Evolutionary conservation across 2,329 filamentous ascomycete species (phyloP), one percentile per base, ranked within the genome.

Genomic region (Aspergillus texensis): DNA sequence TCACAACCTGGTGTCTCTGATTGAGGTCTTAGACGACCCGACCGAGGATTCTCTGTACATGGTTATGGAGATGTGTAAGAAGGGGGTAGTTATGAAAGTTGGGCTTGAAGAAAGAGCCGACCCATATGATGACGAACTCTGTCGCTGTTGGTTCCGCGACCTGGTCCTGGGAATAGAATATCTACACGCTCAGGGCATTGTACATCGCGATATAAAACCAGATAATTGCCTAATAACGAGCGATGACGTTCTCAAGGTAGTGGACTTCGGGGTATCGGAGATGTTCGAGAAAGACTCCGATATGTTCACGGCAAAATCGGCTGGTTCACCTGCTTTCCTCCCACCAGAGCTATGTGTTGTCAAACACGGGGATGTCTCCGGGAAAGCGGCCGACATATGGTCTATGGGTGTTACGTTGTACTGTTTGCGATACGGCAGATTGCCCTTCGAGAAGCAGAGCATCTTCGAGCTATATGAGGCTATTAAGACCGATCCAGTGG

Each of bases 31-130:
- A 58, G 95, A 98, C 75, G 95, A 98, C 74, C 94, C 95, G 0
- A 90, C 94, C 55, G 93, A 97, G 74, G 95, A 99, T 77, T 97
- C 94, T 3, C 81, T 99, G 14, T 99, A 97, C 80, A 98, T 99
- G 92, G 95, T 99, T 26, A 86, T 99, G 77, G 95, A 99, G 77
- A 96, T 97, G 92, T 99, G 95, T 82, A 95, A 96, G 74, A 97
- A 97, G 77, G 95, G 95, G 1, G 94, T 97, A 26, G 88, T 97
- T 58, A 98, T 98, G 94, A 94, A 94, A 73, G 92, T 99, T 61
- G 93, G 92, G 3, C 81, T 98, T n/a, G 91, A 91, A 63, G 90
- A 96, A 71, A 84, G 86, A 62, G 91, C 93, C 21, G 88, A 91
- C 65, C 94, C 95, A 0, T 97, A 97, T 76, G 84, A 88, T 32